phyloP scores from a whole-genome alignment of 129 eudicot species.

The Escallonia rubra region DNA sequence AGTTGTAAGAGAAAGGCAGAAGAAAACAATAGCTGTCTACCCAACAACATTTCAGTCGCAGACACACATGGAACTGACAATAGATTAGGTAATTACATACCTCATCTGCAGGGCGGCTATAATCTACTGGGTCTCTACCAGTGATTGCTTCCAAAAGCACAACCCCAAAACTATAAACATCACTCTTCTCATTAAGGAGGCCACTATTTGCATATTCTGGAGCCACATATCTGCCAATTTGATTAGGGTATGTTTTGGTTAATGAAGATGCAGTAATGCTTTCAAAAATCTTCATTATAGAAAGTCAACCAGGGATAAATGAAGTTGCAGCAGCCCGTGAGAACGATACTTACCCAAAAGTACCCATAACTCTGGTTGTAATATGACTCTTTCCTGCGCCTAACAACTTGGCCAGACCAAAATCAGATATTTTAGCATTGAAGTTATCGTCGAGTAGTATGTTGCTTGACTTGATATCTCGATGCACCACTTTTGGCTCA shows the following conservation, averaged over 20 bases:
- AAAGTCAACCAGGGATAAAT: neutral
- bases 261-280: neutral
- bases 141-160: constrained; percentile 76
- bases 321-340: neutral
- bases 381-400: constrained; percentile 85
- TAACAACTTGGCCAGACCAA: constrained; percentile 84
- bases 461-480: constrained; percentile 87
- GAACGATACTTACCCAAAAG: constrained; percentile 54
- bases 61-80: no score
- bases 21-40: no score
- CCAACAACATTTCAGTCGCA: no score
- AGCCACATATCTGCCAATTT: constrained; percentile 62
- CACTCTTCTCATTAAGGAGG: constrained; percentile 79
- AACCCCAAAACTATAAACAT: constrained; percentile 84
- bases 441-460: constrained; percentile 70
- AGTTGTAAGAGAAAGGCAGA: no score
- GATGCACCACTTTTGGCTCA: constrained; percentile 88
- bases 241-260: neutral
- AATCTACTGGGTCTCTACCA: constrained; percentile 87
- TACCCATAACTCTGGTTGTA: constrained; percentile 90
- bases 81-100: constrained; percentile 17
- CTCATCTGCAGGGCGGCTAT: constrained; percentile 80
- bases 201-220: constrained; percentile 94
- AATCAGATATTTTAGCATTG: constrained; percentile 77
- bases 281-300: neutral